Evolutionary conservation across 441 rosid genomes (phyloP), one percentile per base, ranked within the genome.

Genomic region (Pelargonium citronellum): DNA sequence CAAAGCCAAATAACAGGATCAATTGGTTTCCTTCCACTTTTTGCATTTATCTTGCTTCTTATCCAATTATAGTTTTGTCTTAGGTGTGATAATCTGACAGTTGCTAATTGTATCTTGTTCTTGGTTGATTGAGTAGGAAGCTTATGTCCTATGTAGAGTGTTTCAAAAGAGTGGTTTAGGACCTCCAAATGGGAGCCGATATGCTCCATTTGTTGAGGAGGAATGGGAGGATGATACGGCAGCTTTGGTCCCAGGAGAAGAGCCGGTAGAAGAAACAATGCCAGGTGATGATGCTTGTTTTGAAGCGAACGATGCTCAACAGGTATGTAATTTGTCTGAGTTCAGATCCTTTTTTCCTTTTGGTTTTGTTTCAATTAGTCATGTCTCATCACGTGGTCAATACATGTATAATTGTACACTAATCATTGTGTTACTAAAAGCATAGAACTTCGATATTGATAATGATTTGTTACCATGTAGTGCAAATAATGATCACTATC

Each of bases 81-180:
- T n/a, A 67, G 61, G 37, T 57, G 16, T 63, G 39, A 71, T 49
- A 66, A 73, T 64, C 77, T 72, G 60, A 69, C 30, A 0, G 58
- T 64, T 66, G 11, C 64, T 69, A 9, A 39, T 70, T 71, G 44
- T 77, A 43, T 39, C 34, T 39, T 1, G 1, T 78, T 75, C 62
- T 69, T 46, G 62, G 64, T 78, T 70, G 78, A 17, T 74, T 85
- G 76, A 77, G 82, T 77, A 83, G 79, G 93, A 87, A 60, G 79
- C 87, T 0, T 94, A 87, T 79, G 98, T 91, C 44, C 83, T 91
- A 24, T 91, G 98, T 80, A 86, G 92, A 83, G 87, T 91, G 67
- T 94, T 94, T 71, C 95, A 85, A 79, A 94, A 91, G 90, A 87
- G 87, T 68, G 87, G 87, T 75, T 86, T 91, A 69, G 98, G 98